Percentiles rank a stretch among this genome's conserved stretches.
Evolutionary conservation across 495 filamentous ascomycete genomes (phyloP).

Genomic region (Penicillium samsonianum): DNA sequence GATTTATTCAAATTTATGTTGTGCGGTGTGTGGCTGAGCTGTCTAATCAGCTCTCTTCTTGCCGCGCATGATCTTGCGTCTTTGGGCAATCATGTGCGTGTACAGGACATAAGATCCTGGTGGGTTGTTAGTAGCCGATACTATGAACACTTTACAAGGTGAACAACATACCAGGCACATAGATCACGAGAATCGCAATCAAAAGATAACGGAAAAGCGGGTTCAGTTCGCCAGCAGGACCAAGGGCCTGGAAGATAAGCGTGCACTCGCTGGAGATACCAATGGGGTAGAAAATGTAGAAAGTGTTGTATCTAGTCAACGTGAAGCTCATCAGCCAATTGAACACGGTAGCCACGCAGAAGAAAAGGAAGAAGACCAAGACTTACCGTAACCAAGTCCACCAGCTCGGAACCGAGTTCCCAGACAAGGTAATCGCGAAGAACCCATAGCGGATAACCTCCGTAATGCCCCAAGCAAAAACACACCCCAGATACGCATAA

Average conservation of each 20-base stretch:
- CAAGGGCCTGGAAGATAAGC: conserved; percentile 67
- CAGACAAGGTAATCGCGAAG: conserved; percentile 72
- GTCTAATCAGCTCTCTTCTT: conserved; percentile 32
- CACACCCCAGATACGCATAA: conserved; percentile 47
- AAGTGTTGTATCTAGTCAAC: conserved; percentile 74
- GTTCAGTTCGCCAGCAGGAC: conserved; percentile 54
- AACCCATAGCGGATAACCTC: conserved; percentile 89
- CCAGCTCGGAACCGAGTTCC: conserved; percentile 55
- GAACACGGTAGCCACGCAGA: not conserved
- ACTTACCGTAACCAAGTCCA: conserved; percentile 74
- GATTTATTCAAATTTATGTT: not conserved
- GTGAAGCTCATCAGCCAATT: conserved; percentile 6
- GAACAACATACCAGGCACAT: conserved; percentile 71
- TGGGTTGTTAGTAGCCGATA: conserved; percentile 21
- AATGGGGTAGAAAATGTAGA: conserved; percentile 88
- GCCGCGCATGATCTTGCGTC: conserved; percentile 66
- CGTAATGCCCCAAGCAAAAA: conserved; percentile 80
- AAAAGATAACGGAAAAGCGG: conserved; percentile 58
- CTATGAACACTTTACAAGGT: not conserved
- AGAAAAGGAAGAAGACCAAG: not conserved
- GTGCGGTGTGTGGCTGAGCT: not conserved
- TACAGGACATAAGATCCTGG: conserved; percentile 85
- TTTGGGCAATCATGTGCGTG: conserved; percentile 90
- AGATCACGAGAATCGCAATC: conserved; percentile 64
- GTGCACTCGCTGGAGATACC: conserved; percentile 85